Conservation (phyloP, 495 filamentous ascomycete species). For the Talaromyces thailandensis region DNA sequence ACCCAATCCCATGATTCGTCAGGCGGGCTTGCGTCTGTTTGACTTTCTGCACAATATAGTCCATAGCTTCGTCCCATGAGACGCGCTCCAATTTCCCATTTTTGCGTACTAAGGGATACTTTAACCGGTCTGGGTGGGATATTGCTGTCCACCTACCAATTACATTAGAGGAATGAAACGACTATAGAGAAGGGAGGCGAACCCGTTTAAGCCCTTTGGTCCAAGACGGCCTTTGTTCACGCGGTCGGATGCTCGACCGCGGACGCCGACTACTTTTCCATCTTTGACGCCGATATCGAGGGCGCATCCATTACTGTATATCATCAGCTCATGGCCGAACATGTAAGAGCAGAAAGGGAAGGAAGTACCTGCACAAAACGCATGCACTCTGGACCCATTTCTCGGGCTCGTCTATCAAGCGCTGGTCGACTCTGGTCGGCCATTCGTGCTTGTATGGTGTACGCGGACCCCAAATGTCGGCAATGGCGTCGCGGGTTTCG, state of each 20-base stretch:
- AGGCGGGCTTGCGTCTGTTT: conserved; percentile 7
- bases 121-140: conserved; percentile 8
- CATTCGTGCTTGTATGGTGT: conserved; percentile 6
- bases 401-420: neutral
- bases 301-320: neutral
- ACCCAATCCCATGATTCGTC: conserved; percentile 11
- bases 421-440: neutral
- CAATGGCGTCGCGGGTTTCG: conserved; percentile 1
- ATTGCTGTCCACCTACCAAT: conserved; percentile 2
- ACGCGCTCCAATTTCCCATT: conserved; percentile 10
- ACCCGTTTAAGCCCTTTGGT: neutral
- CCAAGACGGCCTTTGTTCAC: neutral
- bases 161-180: neutral
- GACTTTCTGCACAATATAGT: conserved; percentile 8
- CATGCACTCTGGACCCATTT: conserved; percentile 9
- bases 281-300: neutral
- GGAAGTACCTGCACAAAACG: conserved; percentile 5
- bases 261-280: conserved; percentile 1
- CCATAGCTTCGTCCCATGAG: conserved; percentile 13
- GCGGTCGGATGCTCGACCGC: neutral
- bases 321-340: neutral
- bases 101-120: conserved; percentile 9
- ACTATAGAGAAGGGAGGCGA: neutral
- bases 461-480: neutral
- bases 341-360: neutral